Conservation (phyloP, 805 yeast species). For the Wickerhamiella galacta region DNA sequence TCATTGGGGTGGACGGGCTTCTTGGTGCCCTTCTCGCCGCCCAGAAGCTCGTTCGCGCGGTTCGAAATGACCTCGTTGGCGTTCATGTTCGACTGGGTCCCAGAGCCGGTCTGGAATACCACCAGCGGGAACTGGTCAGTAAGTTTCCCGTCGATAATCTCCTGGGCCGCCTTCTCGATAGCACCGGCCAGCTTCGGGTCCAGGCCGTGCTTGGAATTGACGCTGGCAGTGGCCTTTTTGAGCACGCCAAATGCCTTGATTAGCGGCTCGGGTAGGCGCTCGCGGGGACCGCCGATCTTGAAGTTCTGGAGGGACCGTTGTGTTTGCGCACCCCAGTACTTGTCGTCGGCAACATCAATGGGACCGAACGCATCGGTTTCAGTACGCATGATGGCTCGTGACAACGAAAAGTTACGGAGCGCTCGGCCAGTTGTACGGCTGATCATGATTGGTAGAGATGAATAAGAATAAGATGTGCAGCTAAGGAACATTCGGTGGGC, state of each 20-base stretch:
- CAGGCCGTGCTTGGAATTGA: conserved; percentile 68
- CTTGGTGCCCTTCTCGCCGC: conserved; percentile 85
- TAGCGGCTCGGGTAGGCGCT: conserved; percentile 80
- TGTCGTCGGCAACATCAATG: conserved; percentile 70
- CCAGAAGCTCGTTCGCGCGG: conserved; percentile 91
- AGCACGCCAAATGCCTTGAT: conserved; percentile 83
- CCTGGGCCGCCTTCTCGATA: conserved; percentile 87
- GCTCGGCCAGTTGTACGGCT: neutral
- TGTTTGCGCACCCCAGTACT: conserved; percentile 98
- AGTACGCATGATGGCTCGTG: conserved; percentile 31
- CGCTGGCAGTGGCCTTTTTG: conserved; percentile 89
- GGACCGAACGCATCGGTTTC: conserved; percentile 97
- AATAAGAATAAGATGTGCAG: too few relatives aligned
- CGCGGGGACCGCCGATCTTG: conserved; percentile 87
- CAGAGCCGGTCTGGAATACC: conserved; percentile 97
- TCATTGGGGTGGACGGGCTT: conserved; percentile 95
- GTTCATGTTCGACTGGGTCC: conserved; percentile 97
- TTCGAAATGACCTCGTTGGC: conserved; percentile 97
- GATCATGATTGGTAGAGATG: too few relatives aligned
- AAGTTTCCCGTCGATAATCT: conserved; percentile 82
- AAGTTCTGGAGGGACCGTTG: conserved; percentile 79
- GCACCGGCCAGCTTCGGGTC: conserved; percentile 74
- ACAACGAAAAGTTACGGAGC: conserved; percentile 9
- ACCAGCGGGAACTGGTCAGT: conserved; percentile 93
- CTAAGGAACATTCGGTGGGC: too few relatives aligned